phyloP scores from a whole-genome alignment of 2,329 filamentous ascomycete genomes.

The Sarocladium oryzae region DNA sequence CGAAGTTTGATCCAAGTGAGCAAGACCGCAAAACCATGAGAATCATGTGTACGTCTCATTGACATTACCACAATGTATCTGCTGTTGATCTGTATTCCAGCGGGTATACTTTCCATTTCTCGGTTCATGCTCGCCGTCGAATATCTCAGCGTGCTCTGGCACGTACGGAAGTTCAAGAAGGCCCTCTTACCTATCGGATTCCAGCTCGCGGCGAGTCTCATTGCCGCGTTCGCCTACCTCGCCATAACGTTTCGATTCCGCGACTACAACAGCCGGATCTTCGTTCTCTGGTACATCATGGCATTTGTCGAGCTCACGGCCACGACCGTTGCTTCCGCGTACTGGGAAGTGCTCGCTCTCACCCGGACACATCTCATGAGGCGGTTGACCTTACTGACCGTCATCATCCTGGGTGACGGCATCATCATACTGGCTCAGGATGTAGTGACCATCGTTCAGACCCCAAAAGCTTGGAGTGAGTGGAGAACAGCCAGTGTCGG shows the following conservation, averaged over 20 bases:
- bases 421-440: constrained; percentile 50
- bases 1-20: constrained; percentile 33
- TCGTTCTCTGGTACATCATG: constrained; percentile 45
- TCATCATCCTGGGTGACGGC: constrained; percentile 62
- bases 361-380: constrained; percentile 57
- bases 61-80: too few species aligned
- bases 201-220: constrained; percentile 29
- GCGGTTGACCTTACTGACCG: constrained; percentile 55
- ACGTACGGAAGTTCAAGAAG: constrained; percentile 33
- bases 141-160: constrained; percentile 41
- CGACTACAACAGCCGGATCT: constrained; percentile 26
- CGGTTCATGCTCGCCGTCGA: constrained; percentile 47
- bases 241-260: constrained; percentile 34
- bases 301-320: constrained; percentile 45
- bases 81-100: constrained; percentile 14
- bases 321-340: constrained; percentile 46
- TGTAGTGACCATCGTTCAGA: constrained; percentile 43
- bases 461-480: constrained; percentile 33
- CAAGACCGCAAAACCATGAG: constrained; percentile 32
- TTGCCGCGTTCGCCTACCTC: constrained; percentile 31
- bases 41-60: constrained; percentile 31
- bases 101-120: constrained; percentile 43
- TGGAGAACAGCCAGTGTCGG: too few species aligned
- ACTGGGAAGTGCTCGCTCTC: constrained; percentile 52
- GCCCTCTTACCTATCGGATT: constrained; percentile 28